Evolutionary conservation across 768 basidiomycete species (phyloP).

Genomic region (Xerocomellus amylosporus): DNA sequence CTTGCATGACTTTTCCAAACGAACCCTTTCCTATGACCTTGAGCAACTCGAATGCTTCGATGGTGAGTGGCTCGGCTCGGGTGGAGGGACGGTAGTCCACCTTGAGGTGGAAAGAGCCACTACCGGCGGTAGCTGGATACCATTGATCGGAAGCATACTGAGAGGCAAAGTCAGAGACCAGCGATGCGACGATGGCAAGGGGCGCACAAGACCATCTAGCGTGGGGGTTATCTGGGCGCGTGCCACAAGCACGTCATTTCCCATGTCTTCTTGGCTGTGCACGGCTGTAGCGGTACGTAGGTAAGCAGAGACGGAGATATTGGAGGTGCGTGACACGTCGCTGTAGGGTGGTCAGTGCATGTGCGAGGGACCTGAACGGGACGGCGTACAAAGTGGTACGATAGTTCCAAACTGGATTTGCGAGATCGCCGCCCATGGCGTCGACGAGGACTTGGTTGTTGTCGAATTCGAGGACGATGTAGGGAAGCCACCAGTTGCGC

Average conservation of each 20-base stretch:
- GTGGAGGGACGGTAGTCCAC: conserved; percentile 91
- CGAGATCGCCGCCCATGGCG: conserved; percentile 91
- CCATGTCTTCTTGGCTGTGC: conserved; percentile 88
- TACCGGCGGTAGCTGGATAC: conserved; percentile 79
- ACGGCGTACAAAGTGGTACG: conserved; percentile 85
- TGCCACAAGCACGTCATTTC: conserved; percentile 93
- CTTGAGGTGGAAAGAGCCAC: conserved; percentile 93
- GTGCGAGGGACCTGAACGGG: not conserved
- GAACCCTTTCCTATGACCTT: conserved; percentile 98
- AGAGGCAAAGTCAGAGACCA: conserved; percentile 5
- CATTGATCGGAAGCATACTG: conserved; percentile 88
- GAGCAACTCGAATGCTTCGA: conserved; percentile 93
- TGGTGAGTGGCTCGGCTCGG: conserved; percentile 82
- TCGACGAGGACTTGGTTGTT: conserved; percentile 97
- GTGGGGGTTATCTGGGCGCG: conserved; percentile 85
- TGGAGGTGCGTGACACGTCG: conserved; percentile 93
- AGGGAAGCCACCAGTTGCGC: conserved; percentile 94
- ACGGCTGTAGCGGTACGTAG: conserved; percentile 75
- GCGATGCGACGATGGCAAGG: not conserved
- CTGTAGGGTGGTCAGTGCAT: conserved; percentile 39
- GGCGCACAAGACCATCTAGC: conserved; percentile 70
- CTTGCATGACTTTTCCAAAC: conserved; percentile 99
- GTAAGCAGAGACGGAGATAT: conserved; percentile 89
- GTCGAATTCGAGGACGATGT: conserved; percentile 95
- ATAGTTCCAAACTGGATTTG: conserved; percentile 92